A percentile compares a stretch with the other conserved stretches of the same genome.
These are phyloP conservation scores for Aspergillus pseudonomiae DNA, from an alignment of 2,329 filamentous ascomycete genomes.

Conservation along the genomic window DNA sequence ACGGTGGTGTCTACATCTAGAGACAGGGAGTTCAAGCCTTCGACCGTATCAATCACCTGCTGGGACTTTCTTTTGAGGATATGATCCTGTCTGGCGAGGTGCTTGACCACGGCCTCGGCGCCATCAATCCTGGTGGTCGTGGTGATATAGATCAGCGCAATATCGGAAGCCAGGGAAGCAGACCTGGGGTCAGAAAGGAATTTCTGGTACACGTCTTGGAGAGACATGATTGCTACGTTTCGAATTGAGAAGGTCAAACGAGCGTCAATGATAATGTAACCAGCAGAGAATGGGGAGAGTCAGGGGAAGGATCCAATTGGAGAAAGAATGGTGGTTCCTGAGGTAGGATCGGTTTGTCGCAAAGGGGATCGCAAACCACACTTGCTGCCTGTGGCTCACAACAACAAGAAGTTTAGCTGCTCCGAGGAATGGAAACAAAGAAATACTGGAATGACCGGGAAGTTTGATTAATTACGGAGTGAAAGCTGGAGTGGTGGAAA, in stretches of 20 bases:
- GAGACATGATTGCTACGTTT: constrained; percentile 38
- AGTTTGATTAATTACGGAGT: neutral
- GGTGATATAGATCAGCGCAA: constrained; percentile 83
- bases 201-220: constrained; percentile 64
- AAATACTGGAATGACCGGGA: neutral
- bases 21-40: constrained; percentile 69
- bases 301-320: constrained; percentile 16
- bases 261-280: constrained; percentile 9
- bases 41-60: constrained; percentile 72
- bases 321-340: constrained; percentile 14
- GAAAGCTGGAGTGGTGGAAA: neutral
- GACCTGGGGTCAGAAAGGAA: constrained; percentile 70
- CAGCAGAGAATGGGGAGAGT: constrained; percentile 9
- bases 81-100: constrained; percentile 71
- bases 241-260: constrained; percentile 8
- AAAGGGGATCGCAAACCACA: constrained; percentile 10
- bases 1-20: constrained; percentile 80
- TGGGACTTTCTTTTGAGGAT: constrained; percentile 83
- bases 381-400: neutral
- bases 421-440: neutral
- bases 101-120: constrained; percentile 77
- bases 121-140: constrained; percentile 76
- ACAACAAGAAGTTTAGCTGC: neutral
- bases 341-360: neutral
- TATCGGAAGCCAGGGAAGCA: constrained; percentile 65